These are phyloP conservation scores for Mycena vulgaris DNA, from an alignment of 768 basidiomycete species.

Conservation along the genomic window DNA sequence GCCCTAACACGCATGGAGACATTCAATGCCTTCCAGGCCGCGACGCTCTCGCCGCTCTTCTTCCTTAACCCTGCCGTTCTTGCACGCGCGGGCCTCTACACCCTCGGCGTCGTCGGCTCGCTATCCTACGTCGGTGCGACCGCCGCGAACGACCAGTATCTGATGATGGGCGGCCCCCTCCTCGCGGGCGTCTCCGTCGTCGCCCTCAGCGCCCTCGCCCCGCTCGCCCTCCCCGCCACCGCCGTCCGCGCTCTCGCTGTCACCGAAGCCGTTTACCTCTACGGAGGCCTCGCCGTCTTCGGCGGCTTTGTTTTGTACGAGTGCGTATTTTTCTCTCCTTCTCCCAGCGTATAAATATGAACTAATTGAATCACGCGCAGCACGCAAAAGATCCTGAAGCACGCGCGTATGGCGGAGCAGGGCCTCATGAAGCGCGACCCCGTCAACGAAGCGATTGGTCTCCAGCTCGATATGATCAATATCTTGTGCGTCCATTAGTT, in stretches of 20 bases:
- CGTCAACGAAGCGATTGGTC: constrained; percentile 80
- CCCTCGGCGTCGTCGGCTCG: constrained; percentile 87
- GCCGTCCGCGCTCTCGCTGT: constrained; percentile 84
- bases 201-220: constrained; percentile 88
- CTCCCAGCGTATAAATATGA: not conserved
- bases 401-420: constrained; percentile 81
- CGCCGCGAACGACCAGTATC: constrained; percentile 86
- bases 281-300: constrained; percentile 92
- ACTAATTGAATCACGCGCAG: constrained; percentile 51
- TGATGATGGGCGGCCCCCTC: constrained; percentile 90
- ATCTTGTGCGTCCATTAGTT: constrained; percentile 74
- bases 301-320: constrained; percentile 90
- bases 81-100: constrained; percentile 90
- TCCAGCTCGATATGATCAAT: constrained; percentile 92
- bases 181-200: constrained; percentile 93
- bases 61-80: constrained; percentile 90
- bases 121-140: constrained; percentile 92
- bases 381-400: constrained; percentile 87
- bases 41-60: constrained; percentile 90
- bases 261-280: constrained; percentile 84
- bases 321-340: constrained; percentile 56
- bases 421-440: constrained; percentile 81
- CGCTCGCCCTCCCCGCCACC: constrained; percentile 85
- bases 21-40: constrained; percentile 90
- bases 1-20: constrained; percentile 57